These are phyloP conservation scores for Xylariales sp. DNA, from an alignment of 2,329 filamentous ascomycete species.

Conservation along the genomic window DNA sequence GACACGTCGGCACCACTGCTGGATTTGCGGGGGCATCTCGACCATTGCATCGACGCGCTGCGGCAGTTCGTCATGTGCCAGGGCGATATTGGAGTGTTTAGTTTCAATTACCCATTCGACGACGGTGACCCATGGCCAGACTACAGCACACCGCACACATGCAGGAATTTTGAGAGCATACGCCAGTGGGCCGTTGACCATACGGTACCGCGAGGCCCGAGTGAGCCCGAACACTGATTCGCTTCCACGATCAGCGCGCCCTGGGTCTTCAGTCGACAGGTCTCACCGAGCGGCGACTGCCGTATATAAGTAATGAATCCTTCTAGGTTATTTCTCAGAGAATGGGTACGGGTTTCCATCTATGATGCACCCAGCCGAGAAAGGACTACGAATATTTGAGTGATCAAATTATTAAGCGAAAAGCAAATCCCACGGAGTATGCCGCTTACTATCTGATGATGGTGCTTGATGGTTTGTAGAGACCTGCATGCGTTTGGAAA, in stretches of 20 bases:
- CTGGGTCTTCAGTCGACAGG: constrained; percentile 7
- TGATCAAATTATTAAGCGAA: neutral
- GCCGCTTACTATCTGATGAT: neutral
- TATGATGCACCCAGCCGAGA: neutral
- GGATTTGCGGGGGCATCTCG: constrained; percentile 59
- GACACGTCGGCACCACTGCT: constrained; percentile 59
- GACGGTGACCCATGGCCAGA: constrained; percentile 64
- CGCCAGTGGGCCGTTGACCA: constrained; percentile 64
- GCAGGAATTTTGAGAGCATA: constrained; percentile 65
- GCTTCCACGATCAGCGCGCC: constrained; percentile 8
- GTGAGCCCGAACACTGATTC: constrained; percentile 48
- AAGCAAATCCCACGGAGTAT: neutral
- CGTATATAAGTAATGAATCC: neutral
- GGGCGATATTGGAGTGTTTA: constrained; percentile 65
- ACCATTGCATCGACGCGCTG: constrained; percentile 66
- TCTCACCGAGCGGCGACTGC: neutral
- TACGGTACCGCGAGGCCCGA: constrained; percentile 54
- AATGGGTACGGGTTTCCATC: neutral
- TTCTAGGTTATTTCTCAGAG: neutral
- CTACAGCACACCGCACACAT: constrained; percentile 65
- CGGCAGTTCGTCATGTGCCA: constrained; percentile 66
- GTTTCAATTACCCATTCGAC: constrained; percentile 62
- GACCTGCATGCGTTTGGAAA: neutral
- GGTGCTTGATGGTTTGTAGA: too few relatives aligned
- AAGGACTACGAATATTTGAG: neutral